phyloP scores from a whole-genome alignment of 331 rosid genomes.

The Arachis monticola region DNA sequence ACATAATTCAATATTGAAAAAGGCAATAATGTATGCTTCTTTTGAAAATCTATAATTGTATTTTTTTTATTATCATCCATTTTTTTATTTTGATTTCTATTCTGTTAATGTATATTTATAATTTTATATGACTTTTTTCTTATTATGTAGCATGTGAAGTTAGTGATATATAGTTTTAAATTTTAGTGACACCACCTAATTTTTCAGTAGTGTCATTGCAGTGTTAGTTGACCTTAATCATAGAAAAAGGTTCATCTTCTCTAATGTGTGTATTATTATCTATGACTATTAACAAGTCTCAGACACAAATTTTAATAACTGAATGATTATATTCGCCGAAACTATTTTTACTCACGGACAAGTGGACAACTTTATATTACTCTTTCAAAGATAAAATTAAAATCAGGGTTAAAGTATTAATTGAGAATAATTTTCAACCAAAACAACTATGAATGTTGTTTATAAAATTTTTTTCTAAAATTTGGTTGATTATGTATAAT shows the following conservation, averaged over 20 bases:
- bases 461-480: no score
- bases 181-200: not conserved
- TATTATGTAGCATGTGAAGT: not conserved
- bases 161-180: slow-evolving; percentile 12
- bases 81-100: slow-evolving; percentile 40
- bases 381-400: no score
- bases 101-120: slow-evolving; percentile 28
- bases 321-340: no score
- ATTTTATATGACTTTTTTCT: slow-evolving; percentile 14
- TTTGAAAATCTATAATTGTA: slow-evolving; percentile 67
- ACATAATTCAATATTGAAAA: slow-evolving; percentile 59
- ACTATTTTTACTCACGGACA: no score
- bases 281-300: no score
- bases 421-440: no score
- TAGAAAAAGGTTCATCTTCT: not conserved
- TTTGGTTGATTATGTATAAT: no score
- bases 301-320: no score
- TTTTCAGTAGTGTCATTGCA: not conserved
- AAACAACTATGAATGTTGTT: no score
- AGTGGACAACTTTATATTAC: no score
- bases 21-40: slow-evolving; percentile 67
- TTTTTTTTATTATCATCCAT: slow-evolving; percentile 30
- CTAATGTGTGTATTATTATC: slow-evolving; percentile 2
- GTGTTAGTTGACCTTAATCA: slow-evolving; percentile 19
- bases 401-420: no score